Base-by-base conservation (phyloP, 148 eudicot species). In the Rhododendron ferrugineum region DNA sequence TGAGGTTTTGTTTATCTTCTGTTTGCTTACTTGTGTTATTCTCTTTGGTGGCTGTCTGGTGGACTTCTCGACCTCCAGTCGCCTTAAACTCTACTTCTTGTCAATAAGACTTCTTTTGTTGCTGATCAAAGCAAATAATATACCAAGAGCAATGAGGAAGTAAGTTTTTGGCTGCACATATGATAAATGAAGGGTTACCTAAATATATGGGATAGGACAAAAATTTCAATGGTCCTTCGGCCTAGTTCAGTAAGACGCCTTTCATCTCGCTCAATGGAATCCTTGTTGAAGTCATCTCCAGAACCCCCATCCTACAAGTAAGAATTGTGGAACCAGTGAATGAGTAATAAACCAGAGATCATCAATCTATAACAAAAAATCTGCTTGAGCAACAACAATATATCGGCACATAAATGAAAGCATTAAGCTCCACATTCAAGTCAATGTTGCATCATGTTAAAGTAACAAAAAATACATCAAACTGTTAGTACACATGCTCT, bases 191-290 rank as follows among this genome's bases (percentile, higher is more conserved):
- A 54, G 49, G 49, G 78, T 87, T 83, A 96, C 99, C 98, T 93
- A 92, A 93, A 94, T 58, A 96, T 92, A 84, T 95, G 95, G 73
- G 92, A 91, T 47, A 96, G 93, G 81, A 94, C 97, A 87, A 94
- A 96, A 84, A 93, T 96, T 89, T 96, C 99, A 68, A 96, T 94
- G 14, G 99, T 96, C 87, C 97, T 92, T n/a, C 98, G 94, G 82
- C 99, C 99, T 83, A 96, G 86, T 85, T 94, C 98, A 49, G 99
- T 96, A 85, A 96, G 91, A 84, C 96, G 94, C 92, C 95, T 94
- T 86, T 94, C 98, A 87, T 96, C 99, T 79, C 95, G 98, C 89
- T 96, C 98, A 85, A 94, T 90, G 30, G 95, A 87, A 86, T 93
- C 98, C 87, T 94, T 94, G 88, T 84, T 93, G 90, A 90, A 90